Percentiles rank a stretch among this genome's conserved stretches.
These are phyloP conservation scores for Capsella rubella DNA, from an alignment of 441 rosid genomes.

Conservation along the genomic window DNA sequence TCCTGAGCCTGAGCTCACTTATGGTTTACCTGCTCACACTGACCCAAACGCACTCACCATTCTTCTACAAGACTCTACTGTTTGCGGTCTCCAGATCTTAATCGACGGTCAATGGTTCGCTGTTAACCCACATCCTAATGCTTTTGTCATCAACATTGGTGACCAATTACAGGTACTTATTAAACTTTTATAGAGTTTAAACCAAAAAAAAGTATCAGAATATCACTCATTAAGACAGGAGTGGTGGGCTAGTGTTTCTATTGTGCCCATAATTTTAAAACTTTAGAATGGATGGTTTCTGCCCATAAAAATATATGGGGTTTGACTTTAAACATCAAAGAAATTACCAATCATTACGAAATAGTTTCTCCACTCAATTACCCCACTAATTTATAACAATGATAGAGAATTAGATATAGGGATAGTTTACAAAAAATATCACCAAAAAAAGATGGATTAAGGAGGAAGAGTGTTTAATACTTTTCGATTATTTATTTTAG, in stretches of 20 bases:
- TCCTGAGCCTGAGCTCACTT: conserved; percentile 76
- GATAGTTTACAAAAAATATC: not conserved
- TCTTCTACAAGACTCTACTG: conserved; percentile 62
- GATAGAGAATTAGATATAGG: not conserved
- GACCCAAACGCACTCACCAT: conserved; percentile 77
- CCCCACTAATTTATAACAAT: not conserved
- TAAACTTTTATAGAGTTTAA: not conserved
- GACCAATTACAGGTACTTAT: conserved; percentile 64
- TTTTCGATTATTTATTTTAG: not conserved
- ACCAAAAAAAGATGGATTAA: not conserved
- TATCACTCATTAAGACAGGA: not conserved
- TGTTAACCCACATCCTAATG: conserved; percentile 62
- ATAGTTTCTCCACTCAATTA: not conserved
- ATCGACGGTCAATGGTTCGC: conserved; percentile 67
- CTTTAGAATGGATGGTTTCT: no score
- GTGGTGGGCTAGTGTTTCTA: not conserved
- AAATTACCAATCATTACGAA: not conserved
- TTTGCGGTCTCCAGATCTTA: conserved; percentile 70
- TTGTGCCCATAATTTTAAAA: no score
- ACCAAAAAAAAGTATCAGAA: not conserved
- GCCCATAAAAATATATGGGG: no score
- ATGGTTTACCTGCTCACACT: conserved; percentile 72
- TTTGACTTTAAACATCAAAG: no score
- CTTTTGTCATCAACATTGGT: conserved; percentile 72
- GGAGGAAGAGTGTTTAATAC: not conserved